These are phyloP conservation scores for Penicillium sp. DNA, from an alignment of 2,329 filamentous ascomycete species.

Conservation along the genomic window DNA sequence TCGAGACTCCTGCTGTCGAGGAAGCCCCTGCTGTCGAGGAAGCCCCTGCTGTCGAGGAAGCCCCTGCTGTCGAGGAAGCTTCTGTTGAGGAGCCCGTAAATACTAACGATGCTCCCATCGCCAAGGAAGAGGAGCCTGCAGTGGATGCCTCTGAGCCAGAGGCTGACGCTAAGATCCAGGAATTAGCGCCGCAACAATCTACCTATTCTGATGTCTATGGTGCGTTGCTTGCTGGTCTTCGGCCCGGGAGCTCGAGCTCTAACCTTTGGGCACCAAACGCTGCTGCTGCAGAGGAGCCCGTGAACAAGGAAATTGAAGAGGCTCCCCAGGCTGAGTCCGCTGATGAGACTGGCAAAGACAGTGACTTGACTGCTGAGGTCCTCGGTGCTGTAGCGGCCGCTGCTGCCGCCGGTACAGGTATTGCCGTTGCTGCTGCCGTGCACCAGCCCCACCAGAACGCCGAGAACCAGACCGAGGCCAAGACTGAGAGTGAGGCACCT, in stretches of 20 bases:
- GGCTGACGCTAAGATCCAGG: background rate
- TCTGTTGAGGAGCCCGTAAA: conserved; percentile 4
- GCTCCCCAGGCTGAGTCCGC: conserved; percentile 5
- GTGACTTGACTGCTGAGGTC: conserved; percentile 22
- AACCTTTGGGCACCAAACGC: background rate
- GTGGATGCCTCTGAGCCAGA: background rate
- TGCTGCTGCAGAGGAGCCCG: conserved; percentile 1
- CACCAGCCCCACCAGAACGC: conserved; percentile 14
- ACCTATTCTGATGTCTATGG: conserved; percentile 1
- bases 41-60: conserved; percentile 2
- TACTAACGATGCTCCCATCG: background rate
- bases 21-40: background rate
- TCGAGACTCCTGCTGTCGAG: background rate
- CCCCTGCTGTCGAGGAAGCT: conserved; percentile 6
- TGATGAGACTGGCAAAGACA: conserved; percentile 19
- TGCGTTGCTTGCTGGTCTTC: background rate
- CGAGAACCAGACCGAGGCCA: background rate
- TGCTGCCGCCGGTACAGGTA: conserved; percentile 26
- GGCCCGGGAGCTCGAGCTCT: conserved; percentile 3
- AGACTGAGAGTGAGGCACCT: conserved; percentile 2
- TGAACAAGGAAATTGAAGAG: conserved; percentile 9
- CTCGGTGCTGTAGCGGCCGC: conserved; percentile 29
- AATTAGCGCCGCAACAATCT: background rate
- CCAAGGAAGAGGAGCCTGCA: conserved; percentile 7
- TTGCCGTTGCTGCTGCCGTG: conserved; percentile 22